Evolutionary conservation across 1,284 basidiomycete genomes (phyloP).

Genomic region (Trametes polyzona): DNA sequence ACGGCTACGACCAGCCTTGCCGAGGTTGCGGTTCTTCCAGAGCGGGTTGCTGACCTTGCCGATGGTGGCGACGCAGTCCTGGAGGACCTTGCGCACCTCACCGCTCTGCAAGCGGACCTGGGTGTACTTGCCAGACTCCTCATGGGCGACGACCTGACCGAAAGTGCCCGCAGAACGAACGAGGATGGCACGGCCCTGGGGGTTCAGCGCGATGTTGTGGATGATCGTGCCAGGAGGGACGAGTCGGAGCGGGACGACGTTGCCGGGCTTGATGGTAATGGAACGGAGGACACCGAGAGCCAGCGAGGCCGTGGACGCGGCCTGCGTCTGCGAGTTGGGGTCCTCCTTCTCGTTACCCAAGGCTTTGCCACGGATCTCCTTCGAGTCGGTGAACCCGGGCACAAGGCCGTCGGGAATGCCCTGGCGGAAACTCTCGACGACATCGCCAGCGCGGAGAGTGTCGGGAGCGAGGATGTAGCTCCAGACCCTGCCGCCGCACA

Average conservation of each 20-base stretch:
- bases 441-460: constrained; percentile 86
- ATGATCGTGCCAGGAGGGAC: constrained; percentile 93
- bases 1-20: constrained; percentile 90
- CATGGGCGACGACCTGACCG: constrained; percentile 82
- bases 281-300: constrained; percentile 89
- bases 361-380: constrained; percentile 53
- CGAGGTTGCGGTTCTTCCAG: constrained; percentile 84
- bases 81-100: constrained; percentile 87
- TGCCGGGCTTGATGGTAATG: constrained; percentile 87
- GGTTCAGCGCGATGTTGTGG: constrained; percentile 83
- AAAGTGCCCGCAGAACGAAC: constrained; percentile 91
- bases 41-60: constrained; percentile 93
- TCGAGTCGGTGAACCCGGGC: constrained; percentile 59
- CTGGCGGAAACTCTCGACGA: constrained; percentile 85
- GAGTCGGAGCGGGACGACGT: constrained; percentile 90
- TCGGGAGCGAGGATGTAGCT: constrained; percentile 94
- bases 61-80: constrained; percentile 87
- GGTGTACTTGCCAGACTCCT: constrained; percentile 69
- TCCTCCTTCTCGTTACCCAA: constrained; percentile 39
- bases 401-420: constrained; percentile 82
- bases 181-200: constrained; percentile 80
- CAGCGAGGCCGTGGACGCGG: constrained; percentile 59
- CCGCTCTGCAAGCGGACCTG: constrained; percentile 92
- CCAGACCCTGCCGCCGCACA: constrained; percentile 56
- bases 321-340: constrained; percentile 29